These are phyloP conservation scores for Botrytis fabae DNA, from an alignment of 2,329 filamentous ascomycete genomes.

Conservation along the genomic window DNA sequence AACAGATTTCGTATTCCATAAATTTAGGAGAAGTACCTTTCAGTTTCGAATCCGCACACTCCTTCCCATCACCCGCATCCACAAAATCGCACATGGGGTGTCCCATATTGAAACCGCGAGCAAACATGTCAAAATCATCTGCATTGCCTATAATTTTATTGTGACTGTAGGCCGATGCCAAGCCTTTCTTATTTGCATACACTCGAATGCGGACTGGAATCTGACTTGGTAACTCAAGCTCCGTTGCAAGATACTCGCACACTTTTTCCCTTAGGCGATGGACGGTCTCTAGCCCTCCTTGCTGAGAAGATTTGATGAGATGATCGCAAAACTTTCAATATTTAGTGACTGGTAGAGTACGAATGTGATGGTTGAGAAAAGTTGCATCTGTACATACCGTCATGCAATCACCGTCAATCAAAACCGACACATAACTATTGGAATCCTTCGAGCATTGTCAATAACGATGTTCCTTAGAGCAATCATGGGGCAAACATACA, in stretches of 20 bases:
- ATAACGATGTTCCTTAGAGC: background rate
- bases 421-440: conserved; percentile 40
- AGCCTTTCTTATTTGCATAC: conserved; percentile 44
- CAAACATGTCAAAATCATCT: conserved; percentile 37
- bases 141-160: conserved; percentile 35
- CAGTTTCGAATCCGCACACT: conserved; percentile 47
- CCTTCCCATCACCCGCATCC: conserved; percentile 47
- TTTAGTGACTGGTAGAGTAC: background rate
- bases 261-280: conserved; percentile 11
- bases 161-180: conserved; percentile 42
- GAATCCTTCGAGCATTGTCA: conserved; percentile 2
- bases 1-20: background rate
- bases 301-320: background rate
- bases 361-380: background rate
- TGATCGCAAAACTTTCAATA: conserved; percentile 2
- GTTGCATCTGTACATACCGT: conserved; percentile 36
- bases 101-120: conserved; percentile 46
- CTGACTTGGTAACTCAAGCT: conserved; percentile 28
- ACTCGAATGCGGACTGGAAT: conserved; percentile 42
- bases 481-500: background rate
- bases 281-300: background rate
- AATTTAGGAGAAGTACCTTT: conserved; percentile 17
- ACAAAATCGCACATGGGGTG: conserved; percentile 44
- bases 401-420: conserved; percentile 46
- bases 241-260: conserved; percentile 22